Conservation (phyloP, 331 rosid species). For the Phaseolus coccineus region DNA sequence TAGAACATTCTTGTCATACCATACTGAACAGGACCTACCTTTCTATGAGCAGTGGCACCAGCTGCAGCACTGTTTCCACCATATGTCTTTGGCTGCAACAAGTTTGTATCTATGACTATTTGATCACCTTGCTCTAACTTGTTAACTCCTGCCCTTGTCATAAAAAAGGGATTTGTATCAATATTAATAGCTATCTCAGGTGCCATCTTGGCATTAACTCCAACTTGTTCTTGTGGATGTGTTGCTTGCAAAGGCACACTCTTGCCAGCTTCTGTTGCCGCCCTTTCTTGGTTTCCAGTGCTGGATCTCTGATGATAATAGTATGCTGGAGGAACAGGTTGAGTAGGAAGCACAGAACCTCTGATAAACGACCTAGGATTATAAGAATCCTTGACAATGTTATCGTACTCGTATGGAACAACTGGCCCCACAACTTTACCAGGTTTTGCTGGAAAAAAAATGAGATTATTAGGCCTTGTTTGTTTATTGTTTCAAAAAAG, state of each 20-base stretch:
- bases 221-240: slow-evolving; percentile 63
- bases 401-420: slow-evolving; percentile 69
- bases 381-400: slow-evolving; percentile 66
- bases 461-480: slow-evolving; percentile 10
- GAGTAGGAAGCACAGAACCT: slow-evolving; percentile 61
- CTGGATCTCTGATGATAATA: slow-evolving; percentile 70
- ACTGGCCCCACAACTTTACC: slow-evolving; percentile 85
- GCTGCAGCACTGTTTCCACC: slow-evolving; percentile 66
- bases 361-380: slow-evolving; percentile 72
- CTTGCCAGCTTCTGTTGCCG: slow-evolving; percentile 56
- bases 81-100: slow-evolving; percentile 72
- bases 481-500: not conserved
- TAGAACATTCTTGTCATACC: slow-evolving; percentile 83
- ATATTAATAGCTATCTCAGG: slow-evolving; percentile 78
- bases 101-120: slow-evolving; percentile 64
- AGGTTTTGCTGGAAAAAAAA: slow-evolving; percentile 75
- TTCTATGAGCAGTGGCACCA: slow-evolving; percentile 67
- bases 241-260: slow-evolving; percentile 59
- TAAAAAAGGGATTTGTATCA: slow-evolving; percentile 83
- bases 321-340: slow-evolving; percentile 52
- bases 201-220: slow-evolving; percentile 66
- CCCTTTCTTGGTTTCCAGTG: slow-evolving; percentile 60
- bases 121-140: slow-evolving; percentile 66
- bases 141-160: slow-evolving; percentile 85
- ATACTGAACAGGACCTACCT: slow-evolving; percentile 72